phyloP scores from a whole-genome alignment of 2,329 filamentous ascomycete genomes.

The Elsinoe arachidis region DNA sequence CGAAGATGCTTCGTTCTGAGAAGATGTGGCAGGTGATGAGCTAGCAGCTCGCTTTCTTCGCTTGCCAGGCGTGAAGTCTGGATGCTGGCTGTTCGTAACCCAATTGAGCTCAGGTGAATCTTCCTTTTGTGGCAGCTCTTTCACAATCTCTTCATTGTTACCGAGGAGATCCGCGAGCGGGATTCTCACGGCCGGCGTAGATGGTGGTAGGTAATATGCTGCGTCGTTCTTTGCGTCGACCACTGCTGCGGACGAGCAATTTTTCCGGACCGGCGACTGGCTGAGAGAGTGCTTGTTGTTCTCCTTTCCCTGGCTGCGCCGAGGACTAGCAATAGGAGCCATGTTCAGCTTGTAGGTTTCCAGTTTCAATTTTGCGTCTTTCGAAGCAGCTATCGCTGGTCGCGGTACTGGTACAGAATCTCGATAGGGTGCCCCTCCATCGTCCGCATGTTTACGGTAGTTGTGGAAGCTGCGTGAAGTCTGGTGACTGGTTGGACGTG shows the following conservation, averaged over 20 bases:
- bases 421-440: conserved; percentile 15
- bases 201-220: conserved; percentile 37
- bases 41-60: conserved; percentile 39
- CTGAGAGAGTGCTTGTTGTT: conserved; percentile 23
- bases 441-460: conserved; percentile 20
- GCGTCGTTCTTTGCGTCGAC: conserved; percentile 14
- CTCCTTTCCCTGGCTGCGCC: conserved; percentile 33
- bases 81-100: conserved; percentile 37
- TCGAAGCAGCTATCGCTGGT: conserved; percentile 41
- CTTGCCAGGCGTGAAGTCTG: conserved; percentile 35
- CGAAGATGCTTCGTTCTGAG: conserved; percentile 27
- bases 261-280: neutral
- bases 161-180: conserved; percentile 54
- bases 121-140: conserved; percentile 35
- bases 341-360: conserved; percentile 46
- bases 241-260: conserved; percentile 4
- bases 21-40: conserved; percentile 37
- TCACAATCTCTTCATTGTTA: conserved; percentile 49
- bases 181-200: conserved; percentile 51
- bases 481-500: conserved; percentile 5
- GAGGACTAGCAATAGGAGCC: conserved; percentile 21
- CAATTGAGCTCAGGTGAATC: conserved; percentile 41
- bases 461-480: conserved; percentile 19
- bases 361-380: conserved; percentile 46
- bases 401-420: conserved; percentile 25